Evolutionary conservation across 2,329 filamentous ascomycete genomes (phyloP), one percentile per base, ranked within the genome.

Genomic region (Harringtonia lauricola): DNA sequence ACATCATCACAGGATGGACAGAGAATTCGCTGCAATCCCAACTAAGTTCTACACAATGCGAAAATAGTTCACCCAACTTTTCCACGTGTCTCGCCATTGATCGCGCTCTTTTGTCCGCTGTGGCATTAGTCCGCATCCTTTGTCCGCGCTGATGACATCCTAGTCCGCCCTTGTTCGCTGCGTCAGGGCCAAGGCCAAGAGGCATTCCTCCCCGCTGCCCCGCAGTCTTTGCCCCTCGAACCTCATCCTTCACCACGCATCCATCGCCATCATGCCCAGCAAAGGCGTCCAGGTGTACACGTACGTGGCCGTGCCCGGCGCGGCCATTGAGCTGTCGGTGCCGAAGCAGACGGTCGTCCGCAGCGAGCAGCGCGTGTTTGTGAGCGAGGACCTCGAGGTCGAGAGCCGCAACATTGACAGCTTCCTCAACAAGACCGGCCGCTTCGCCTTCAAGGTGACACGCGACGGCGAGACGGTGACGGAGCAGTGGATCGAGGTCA

Each of bases 401-500:
- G 68, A 71, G 21, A 58, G 63, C 21, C 55, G 55, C 15, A 61
- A 66, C 44, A 65, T 71, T 30, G 48, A 57, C 15, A 59, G 56
- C 29, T 46, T 58, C 38, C 65, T 70, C 53, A 61, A 67, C 48
- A 68, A 66, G 49, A 58, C 56, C 1, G 68, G 68, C 2, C 60
- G 58, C 14, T 72, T 72, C 47, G 55, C 58, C 5, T 71, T 65
- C 53, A 58, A 61, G 52, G 60, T 64, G 7, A 9, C 41, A 14
- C 33, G 36, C 36, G 54, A 64, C 44, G 61, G 60, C 9, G 59
- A 61, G 8, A 59, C 64, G 14, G 50, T 72, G 34, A 62, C 60
- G 0, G 59, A 60, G 44, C 62, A 69, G 56, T 69, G 61, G 58
- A 58, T 66, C 41, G 59, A 67, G 7, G 60, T 72, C 51, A 71